phyloP scores from a whole-genome alignment of 345 rosid genomes.

The Eucalyptus grandis region DNA sequence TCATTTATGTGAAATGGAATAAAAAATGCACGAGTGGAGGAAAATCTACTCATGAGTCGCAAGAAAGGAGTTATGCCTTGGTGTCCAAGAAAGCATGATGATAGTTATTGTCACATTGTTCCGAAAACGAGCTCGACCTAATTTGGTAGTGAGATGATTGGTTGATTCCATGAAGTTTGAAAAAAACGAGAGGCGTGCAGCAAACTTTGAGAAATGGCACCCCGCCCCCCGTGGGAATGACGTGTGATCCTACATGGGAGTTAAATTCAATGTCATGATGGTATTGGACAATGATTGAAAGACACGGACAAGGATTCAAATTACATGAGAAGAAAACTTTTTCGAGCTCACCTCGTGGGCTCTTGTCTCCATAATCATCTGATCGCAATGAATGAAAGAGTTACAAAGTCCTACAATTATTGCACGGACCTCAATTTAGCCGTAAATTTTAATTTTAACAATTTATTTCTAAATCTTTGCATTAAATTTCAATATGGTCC shows the following conservation, averaged over 20 bases:
- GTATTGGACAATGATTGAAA: neutral
- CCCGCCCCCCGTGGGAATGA: neutral
- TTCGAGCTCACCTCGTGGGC: neutral
- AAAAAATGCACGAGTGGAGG: neutral
- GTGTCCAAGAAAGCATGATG: neutral
- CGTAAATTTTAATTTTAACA: neutral
- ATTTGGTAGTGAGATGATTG: neutral
- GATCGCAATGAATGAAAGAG: neutral
- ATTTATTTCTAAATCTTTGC: neutral
- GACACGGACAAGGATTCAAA: neutral
- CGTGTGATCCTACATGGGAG: neutral
- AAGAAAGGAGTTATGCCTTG: neutral
- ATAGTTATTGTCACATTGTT: neutral
- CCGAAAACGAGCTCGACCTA: neutral
- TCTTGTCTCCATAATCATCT: neutral
- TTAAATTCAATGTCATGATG: neutral
- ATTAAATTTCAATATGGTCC: neutral
- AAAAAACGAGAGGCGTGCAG: neutral
- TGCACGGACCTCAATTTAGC: neutral
- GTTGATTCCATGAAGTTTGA: neutral
- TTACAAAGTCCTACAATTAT: neutral
- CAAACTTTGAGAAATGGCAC: neutral
- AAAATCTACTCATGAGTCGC: neutral
- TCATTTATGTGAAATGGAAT: neutral
- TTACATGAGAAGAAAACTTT: neutral